Percentiles rank a stretch among this genome's conserved stretches.
phyloP scores from a whole-genome alignment of 2,329 filamentous ascomycete genomes.

The Hymenoscyphus repandus region DNA sequence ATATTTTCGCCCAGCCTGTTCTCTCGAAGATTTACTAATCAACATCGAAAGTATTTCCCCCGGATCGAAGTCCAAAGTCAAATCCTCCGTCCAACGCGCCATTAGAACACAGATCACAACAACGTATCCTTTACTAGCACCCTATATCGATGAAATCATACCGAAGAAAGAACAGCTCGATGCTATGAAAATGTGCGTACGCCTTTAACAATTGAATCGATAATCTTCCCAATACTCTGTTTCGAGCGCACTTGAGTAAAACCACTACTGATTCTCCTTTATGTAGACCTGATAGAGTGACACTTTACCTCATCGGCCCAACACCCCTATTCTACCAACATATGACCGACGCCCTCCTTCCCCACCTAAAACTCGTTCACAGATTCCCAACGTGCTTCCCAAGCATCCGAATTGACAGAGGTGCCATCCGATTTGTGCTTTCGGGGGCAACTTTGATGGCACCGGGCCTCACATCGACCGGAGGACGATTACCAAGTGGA shows the following conservation, averaged over 20 bases:
- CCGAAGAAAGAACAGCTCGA: conserved; percentile 92
- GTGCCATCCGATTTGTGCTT: conserved; percentile 94
- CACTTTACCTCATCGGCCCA: conserved; percentile 76
- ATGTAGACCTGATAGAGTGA: conserved; percentile 71
- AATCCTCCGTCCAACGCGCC: conserved; percentile 86
- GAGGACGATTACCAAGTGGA: conserved; percentile 66
- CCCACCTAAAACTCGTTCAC: conserved; percentile 86
- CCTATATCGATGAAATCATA: conserved; percentile 87
- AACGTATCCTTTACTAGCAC: conserved; percentile 79
- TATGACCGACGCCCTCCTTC: conserved; percentile 66
- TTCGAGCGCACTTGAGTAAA: neutral
- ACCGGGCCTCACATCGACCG: conserved; percentile 79
- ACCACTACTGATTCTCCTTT: conserved; percentile 8
- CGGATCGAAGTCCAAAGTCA: conserved; percentile 89
- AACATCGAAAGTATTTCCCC: conserved; percentile 57
- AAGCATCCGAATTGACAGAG: conserved; percentile 83
- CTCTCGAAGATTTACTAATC: conserved; percentile 7
- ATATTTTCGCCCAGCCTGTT: conserved; percentile 22
- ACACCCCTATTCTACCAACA: conserved; percentile 90
- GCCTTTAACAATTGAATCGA: neutral
- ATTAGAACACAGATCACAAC: conserved; percentile 78
- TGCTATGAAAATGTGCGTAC: conserved; percentile 71
- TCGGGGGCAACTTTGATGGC: conserved; percentile 94
- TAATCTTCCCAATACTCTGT: neutral
- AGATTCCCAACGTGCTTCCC: conserved; percentile 81